Evolutionary conservation across 371 early-diverging fungal species (phyloP), one percentile per base, ranked within the genome.

Genomic region (Blakeslea trispora): DNA sequence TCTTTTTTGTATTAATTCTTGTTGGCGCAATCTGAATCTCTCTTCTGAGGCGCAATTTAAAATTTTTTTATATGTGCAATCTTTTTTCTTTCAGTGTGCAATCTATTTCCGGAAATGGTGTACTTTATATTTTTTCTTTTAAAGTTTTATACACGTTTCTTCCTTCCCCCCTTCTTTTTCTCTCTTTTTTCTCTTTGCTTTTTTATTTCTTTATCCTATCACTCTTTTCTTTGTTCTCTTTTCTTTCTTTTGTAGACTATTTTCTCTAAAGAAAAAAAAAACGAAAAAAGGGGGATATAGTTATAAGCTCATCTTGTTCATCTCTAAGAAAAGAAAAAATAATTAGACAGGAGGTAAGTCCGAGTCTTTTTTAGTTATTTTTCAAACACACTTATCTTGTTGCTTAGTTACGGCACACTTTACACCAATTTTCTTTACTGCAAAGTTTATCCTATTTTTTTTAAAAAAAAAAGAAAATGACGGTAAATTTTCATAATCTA

Each of bases 401-500:
- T n/a, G n/a, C n/a, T n/a, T n/a, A n/a, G n/a, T n/a, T n/a, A n/a
- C n/a, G n/a, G n/a, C n/a, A n/a, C n/a, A n/a, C n/a, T n/a, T n/a
- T n/a, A n/a, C n/a, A n/a, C n/a, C n/a, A n/a, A n/a, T n/a, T n/a
- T n/a, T n/a, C n/a, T n/a, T n/a, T n/a, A n/a, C n/a, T n/a, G n/a
- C 28, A 28, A 28, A 28, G 7, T 7, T 28, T 28, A 28, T 40
- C 19, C 23, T 37, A 15, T 53, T 43, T 17, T 32, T 53, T 53
- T 43, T 21, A 5, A 10, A 15, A 17, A 31, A 50, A 21, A 39
- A 43, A 53, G 28, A 50, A 55, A 55, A 59, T 64, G 60, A 59
- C 60, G 64, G 62, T 65, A 56, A 55, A 42, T n/a, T n/a, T n/a
- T n/a, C n/a, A n/a, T n/a, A 41, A 28, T 31, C 4, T 17, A 53